Conservation (phyloP, 805 yeast genomes). For the Ogataea sp. region DNA sequence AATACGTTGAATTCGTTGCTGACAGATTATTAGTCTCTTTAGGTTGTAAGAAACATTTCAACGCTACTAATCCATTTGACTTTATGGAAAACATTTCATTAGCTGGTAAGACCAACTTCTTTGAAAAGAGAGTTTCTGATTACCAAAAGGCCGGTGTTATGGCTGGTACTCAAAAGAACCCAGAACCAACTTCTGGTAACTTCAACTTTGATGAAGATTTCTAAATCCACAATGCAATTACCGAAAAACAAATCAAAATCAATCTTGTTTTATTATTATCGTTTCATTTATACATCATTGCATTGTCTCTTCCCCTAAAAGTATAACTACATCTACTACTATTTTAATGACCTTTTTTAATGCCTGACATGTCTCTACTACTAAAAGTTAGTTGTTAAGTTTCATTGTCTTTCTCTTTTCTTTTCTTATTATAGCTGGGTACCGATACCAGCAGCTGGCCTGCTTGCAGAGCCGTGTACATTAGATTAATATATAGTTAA, state of each 20-base stretch:
- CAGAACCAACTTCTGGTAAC: constrained; percentile 27
- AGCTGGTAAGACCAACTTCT: constrained; percentile 98
- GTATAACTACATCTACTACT: too few species aligned
- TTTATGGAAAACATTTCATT: constrained; percentile 98
- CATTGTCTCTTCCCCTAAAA: too few species aligned
- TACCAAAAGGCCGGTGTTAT: constrained; percentile 99
- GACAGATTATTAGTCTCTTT: constrained; percentile 88
- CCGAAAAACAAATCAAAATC: too few species aligned
- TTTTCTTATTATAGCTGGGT: neutral
- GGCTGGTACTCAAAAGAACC: constrained; percentile 56
- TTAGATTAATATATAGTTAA: too few species aligned
- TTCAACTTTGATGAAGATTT: constrained; percentile 93
- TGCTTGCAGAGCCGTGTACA: neutral
- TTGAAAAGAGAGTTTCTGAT: constrained; percentile 97
- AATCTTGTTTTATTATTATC: too few species aligned
- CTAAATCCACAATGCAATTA: too few species aligned
- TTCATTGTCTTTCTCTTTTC: neutral
- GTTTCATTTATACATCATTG: too few species aligned
- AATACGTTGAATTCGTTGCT: constrained; percentile 96
- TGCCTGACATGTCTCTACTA: too few species aligned
- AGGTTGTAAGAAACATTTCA: constrained; percentile 85
- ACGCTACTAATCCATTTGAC: constrained; percentile 90
- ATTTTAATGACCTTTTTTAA: too few species aligned
- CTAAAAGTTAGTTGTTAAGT: too few species aligned
- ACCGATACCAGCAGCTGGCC: neutral